A percentile compares a stretch with the other conserved stretches of the same genome.
Evolutionary conservation across 768 basidiomycete genomes (phyloP).

Genomic region (Hydnomerulius pinastri): DNA sequence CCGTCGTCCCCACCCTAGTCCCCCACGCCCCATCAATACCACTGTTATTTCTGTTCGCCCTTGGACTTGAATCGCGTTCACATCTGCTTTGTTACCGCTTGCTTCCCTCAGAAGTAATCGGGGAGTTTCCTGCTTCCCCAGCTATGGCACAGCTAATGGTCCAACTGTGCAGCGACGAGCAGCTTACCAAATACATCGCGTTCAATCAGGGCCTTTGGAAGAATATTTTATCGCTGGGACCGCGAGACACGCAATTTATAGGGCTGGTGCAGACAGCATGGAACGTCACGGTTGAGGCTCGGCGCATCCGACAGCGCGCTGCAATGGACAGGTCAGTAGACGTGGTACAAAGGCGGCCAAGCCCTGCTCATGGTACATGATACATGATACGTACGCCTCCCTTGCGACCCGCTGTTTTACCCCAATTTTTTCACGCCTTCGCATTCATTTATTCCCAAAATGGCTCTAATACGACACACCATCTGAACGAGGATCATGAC

Average conservation of each 20-base stretch:
- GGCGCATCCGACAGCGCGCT: conserved; percentile 29
- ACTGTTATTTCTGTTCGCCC: conserved; percentile 58
- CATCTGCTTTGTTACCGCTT: conserved; percentile 51
- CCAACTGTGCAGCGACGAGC: conserved; percentile 36
- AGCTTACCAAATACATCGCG: conserved; percentile 32
- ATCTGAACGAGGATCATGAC: conserved; percentile 33
- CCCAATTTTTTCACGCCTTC: conserved; percentile 16
- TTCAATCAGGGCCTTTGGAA: conserved; percentile 67
- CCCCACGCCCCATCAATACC: conserved; percentile 58
- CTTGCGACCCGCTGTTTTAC: conserved; percentile 8
- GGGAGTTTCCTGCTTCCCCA: conserved; percentile 62
- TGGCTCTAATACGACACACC: conserved; percentile 29
- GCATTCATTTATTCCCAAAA: conserved; percentile 21
- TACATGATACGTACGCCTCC: conserved; percentile 11
- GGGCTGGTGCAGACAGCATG: conserved; percentile 61
- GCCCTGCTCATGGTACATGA: conserved; percentile 19
- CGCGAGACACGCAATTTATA: conserved; percentile 45
- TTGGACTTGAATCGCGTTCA: conserved; percentile 51
- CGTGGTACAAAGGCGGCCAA: conserved; percentile 6
- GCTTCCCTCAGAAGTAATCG: conserved; percentile 50
- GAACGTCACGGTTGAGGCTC: conserved; percentile 75
- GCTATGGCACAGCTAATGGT: conserved; percentile 58
- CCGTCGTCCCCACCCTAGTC: conserved; percentile 47
- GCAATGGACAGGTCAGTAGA: conserved; percentile 14
- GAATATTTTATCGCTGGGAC: conserved; percentile 58